Base-by-base conservation (phyloP, 805 yeast species). In the Metschnikowia cerradonensis region DNA sequence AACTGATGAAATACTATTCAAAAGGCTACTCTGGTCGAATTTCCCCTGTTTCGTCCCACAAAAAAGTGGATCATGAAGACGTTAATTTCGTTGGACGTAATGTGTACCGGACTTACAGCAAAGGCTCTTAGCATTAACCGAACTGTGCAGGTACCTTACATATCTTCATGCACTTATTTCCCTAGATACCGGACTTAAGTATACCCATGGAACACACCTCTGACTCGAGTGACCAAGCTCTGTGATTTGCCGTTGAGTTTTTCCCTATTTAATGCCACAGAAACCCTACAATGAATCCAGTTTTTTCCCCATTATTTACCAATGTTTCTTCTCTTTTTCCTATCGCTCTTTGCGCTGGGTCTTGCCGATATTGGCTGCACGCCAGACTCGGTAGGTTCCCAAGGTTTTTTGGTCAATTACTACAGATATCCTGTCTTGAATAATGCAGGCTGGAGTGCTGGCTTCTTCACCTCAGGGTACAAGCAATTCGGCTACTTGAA, bases 391-490 rank as follows among this genome's bases (percentile, higher is more conserved):
- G 34, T 41, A 15, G 34, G 22, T 19, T 51, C 35, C 26, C 31
- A 13, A 14, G 56, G 56, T 7, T 53, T 53, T 32, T 35, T 40
- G 14, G 56, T 45, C 13, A 37, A n/a, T 17, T 51, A 45, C 26
- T 53, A 50, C 42, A 33, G 38, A 20, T 48, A 47, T 26, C 50
- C 53, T 2, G 23, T 34, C n/a, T 7, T 31, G 15, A 38, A 35
- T n/a, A 23, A 20, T 11, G 37, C 23, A 11, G 50, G 50, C 15
- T 46, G 48, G 48, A 14, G 17, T 19, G 43, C 19, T 1, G 52
- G 41, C 30, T 49, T 34, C 26, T 49, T 39, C 40, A 49, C 33
- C 6, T 13, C 32, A 14, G 42, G 38, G 4, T 49, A 45, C 49
- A 34, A 23, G 17, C 33, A 46, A 15, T 46, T 19, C 15, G 50